Conservation (phyloP, 805 yeast species). For the Zygosaccharomyces rouxii region DNA sequence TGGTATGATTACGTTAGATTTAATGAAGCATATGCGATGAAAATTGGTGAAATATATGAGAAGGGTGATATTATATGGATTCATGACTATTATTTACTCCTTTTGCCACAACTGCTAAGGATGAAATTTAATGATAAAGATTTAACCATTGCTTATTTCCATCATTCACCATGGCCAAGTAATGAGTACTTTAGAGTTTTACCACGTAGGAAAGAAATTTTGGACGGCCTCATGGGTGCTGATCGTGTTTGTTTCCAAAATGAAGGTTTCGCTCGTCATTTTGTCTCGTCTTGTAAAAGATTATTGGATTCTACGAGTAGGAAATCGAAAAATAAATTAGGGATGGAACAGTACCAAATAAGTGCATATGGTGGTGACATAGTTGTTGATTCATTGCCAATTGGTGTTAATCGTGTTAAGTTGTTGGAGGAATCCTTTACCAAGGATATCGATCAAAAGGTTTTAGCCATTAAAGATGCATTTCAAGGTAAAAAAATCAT, state of each 20-base stretch:
- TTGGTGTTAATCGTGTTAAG: conserved; percentile 77
- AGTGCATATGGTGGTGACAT: conserved; percentile 74
- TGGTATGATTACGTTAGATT: conserved; percentile 83
- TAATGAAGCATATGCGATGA: conserved; percentile 85
- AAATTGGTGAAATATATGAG: conserved; percentile 63
- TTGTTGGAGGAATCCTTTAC: conserved; percentile 57
- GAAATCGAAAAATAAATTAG: conserved; percentile 28
- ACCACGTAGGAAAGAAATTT: conserved; percentile 71
- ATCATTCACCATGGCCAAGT: conserved; percentile 93
- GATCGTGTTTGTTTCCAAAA: conserved; percentile 84
- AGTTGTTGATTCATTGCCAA: conserved; percentile 71
- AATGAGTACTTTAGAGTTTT: conserved; percentile 89
- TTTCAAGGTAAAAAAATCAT: conserved; percentile 69
- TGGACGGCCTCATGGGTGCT: conserved; percentile 91
- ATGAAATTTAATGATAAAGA: conserved; percentile 59
- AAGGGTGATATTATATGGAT: conserved; percentile 93
- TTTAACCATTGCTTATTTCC: conserved; percentile 68
- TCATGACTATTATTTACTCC: conserved; percentile 80
- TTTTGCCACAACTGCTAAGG: conserved; percentile 78
- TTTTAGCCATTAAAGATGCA: conserved; percentile 56
- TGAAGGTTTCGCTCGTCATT: conserved; percentile 82
- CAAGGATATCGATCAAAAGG: conserved; percentile 52
- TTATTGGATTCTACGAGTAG: conserved; percentile 73
- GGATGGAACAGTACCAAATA: conserved; percentile 38
- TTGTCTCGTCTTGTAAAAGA: conserved; percentile 84